Conservation (phyloP, 371 early-diverging fungal genomes). For the Coemansia sp. region DNA sequence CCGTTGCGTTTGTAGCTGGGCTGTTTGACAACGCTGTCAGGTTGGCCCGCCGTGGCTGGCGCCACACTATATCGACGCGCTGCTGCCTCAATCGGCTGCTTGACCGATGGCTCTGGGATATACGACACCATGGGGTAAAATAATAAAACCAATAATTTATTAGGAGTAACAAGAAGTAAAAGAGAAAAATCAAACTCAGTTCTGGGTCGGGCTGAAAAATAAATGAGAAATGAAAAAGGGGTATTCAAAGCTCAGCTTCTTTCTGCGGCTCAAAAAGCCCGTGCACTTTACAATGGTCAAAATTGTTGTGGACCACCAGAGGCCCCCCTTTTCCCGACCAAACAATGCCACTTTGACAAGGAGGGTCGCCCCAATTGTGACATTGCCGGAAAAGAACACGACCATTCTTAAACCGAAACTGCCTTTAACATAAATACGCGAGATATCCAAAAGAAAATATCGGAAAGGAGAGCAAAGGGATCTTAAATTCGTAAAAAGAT, state of each 20-base stretch:
- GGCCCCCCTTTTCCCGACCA: not conserved
- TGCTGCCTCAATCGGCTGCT: not conserved
- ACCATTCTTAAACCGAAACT: not conserved
- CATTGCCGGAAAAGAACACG: not conserved
- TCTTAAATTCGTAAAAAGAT: not conserved
- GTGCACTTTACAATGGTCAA: not conserved
- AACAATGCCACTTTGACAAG: not conserved
- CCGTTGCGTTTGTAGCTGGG: not conserved
- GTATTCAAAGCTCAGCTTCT: not conserved
- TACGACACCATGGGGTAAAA: conserved; percentile 13
- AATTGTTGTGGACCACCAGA: not conserved
- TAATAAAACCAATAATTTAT: not conserved
- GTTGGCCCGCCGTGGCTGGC: not conserved
- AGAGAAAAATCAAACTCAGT: conserved; percentile 3
- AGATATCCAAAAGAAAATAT: not conserved
- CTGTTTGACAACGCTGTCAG: not conserved
- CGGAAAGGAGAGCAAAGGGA: not conserved
- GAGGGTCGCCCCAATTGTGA: not conserved
- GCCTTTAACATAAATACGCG: not conserved
- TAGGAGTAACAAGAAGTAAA: conserved; percentile 2
- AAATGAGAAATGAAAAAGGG: not conserved
- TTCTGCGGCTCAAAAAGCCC: not conserved
- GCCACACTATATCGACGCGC: not conserved
- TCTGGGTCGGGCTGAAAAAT: not conserved
- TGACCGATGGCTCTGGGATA: conserved; percentile 13